A percentile compares a stretch with the other conserved stretches of the same genome.
Evolutionary conservation across 768 basidiomycete genomes (phyloP).

Genomic region (Collybia mongolica): DNA sequence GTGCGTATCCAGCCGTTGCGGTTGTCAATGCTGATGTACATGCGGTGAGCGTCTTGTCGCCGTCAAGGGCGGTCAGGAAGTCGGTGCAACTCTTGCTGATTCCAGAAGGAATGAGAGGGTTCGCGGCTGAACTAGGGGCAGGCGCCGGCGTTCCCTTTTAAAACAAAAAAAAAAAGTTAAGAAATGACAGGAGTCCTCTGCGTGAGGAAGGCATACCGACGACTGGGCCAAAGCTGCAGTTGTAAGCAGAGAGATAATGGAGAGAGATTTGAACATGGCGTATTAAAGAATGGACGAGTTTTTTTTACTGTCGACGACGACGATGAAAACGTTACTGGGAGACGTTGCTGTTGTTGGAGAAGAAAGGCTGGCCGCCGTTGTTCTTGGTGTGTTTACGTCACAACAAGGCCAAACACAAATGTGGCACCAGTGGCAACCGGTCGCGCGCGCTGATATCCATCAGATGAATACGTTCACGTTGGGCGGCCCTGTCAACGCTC

Average conservation of each 20-base stretch:
- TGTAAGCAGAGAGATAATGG: conserved; percentile 50
- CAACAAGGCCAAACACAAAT: conserved; percentile 28
- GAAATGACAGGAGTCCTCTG: background rate
- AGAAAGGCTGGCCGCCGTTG: conserved; percentile 18
- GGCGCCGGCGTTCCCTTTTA: conserved; percentile 6
- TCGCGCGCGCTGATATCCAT: conserved; percentile 6
- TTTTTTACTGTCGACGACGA: conserved; percentile 37
- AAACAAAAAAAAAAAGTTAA: conserved; percentile 17
- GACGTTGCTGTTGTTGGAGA: conserved; percentile 15
- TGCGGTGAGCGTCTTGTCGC: conserved; percentile 47
- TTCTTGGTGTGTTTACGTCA: conserved; percentile 22
- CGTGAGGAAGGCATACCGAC: conserved; percentile 27
- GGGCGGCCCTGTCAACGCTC: too few relatives aligned
- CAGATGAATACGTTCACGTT: background rate
- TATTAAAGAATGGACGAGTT: conserved; percentile 49
- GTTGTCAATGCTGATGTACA: conserved; percentile 66
- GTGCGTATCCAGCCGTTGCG: conserved; percentile 55
- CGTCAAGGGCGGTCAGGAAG: conserved; percentile 67
- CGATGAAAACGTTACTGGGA: conserved; percentile 19
- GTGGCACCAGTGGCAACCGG: conserved; percentile 17
- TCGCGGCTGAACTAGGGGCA: background rate
- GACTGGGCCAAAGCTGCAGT: conserved; percentile 51
- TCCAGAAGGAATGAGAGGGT: conserved; percentile 53
- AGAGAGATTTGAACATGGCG: conserved; percentile 51
- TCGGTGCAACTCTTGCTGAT: conserved; percentile 53